Evolutionary conservation across 768 basidiomycete species (phyloP).

Genomic region (Rubroboletus pulcherrimus): DNA sequence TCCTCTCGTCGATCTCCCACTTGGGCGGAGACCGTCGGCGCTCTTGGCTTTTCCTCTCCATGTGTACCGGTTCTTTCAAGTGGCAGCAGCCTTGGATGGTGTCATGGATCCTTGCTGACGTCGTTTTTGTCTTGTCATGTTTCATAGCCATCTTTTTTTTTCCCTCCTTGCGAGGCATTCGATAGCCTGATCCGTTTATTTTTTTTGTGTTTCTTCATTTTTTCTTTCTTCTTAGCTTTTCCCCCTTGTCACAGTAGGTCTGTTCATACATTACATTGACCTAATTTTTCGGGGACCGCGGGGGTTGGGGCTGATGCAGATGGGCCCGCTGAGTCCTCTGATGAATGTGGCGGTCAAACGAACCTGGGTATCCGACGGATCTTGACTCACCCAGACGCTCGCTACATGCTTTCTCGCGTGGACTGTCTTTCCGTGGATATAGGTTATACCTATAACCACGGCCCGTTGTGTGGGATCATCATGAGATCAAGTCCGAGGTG

Average conservation of each 20-base stretch:
- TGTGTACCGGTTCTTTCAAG: background rate
- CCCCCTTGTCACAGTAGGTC: constrained; percentile 20
- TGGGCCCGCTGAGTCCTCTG: background rate
- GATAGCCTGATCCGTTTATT: constrained; percentile 8
- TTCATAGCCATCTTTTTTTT: background rate
- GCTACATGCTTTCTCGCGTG: too few relatives aligned
- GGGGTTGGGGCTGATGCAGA: background rate
- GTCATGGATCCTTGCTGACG: constrained; percentile 1
- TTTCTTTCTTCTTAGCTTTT: background rate
- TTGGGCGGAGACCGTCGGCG: constrained; percentile 4
- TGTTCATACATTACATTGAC: constrained; percentile 24
- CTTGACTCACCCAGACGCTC: too few relatives aligned
- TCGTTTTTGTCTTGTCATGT: background rate
- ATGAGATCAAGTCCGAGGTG: too few relatives aligned
- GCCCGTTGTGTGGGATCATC: too few relatives aligned
- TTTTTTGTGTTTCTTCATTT: background rate
- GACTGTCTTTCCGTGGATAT: background rate
- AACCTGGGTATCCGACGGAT: background rate
- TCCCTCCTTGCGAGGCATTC: background rate
- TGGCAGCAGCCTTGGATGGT: background rate
- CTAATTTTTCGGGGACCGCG: constrained; percentile 13
- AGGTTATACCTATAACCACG: too few relatives aligned
- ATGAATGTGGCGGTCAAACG: background rate
- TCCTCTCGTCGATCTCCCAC: constrained; percentile 16
- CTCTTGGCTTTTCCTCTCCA: constrained; percentile 6